Evolutionary conservation across 306 rosid species (phyloP), one percentile per base, ranked within the genome.

Genomic region (Acacia melanoxylon): DNA sequence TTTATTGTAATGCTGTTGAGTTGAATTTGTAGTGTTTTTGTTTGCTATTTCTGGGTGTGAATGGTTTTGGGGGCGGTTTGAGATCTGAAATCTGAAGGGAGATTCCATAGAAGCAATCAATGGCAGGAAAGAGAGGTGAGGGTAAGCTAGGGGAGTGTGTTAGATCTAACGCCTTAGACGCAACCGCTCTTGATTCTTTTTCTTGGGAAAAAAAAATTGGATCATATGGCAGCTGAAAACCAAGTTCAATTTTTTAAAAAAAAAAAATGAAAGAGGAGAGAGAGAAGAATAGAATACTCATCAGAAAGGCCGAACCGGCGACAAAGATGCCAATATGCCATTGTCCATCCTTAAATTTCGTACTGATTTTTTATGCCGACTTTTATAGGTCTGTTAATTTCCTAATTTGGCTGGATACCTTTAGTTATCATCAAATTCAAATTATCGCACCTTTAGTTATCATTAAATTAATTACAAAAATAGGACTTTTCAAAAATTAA

Each of bases 101-200:
- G 88, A 88, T 87, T 84, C 89, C 68, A 66, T 86, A 79, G 79
- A 82, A 82, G 81, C 62, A 24, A 63, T 65, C 61, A n/a, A 62
- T 56, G 74, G 91, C 80, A 76, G 88, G 73, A 17, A 80, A 74
- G 90, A 22, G 83, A 79, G 81, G 29, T 80, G 83, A 79, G 89
- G 89, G 86, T 75, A 78, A 87, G 86, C 83, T 62, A 86, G 76
- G 72, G 52, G 33, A 19, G 61, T 29, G 72, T 48, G 58, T 52
- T 72, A 82, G 88, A 87, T 87, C 90, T 82, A 83, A 71, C 46
- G 86, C 51, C 79, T 75, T 86, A 79, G 82, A 89, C 92, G 89
- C 79, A 66, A 87, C 83, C 75, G 56, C 62, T 44, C 41, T 41
- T 37, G 15, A 52, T 86, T 88, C 48, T 76, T 84, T 76, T 84